Conservation (phyloP, 2,329 filamentous ascomycete species). For the Cryphonectria carpinicola region DNA sequence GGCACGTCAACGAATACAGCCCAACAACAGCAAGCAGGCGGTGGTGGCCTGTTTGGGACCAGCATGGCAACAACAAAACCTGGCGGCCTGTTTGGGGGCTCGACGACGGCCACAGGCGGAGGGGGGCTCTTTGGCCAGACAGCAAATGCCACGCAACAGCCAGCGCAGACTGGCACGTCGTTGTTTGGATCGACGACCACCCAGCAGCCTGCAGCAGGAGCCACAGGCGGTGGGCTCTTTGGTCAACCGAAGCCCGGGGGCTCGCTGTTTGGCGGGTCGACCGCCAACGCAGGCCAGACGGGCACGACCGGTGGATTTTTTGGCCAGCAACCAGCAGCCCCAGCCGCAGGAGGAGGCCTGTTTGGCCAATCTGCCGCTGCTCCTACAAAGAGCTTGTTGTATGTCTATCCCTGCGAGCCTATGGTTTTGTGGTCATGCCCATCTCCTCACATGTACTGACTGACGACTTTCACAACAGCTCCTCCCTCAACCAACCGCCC, state of each 20-base stretch:
- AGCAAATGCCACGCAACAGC: constrained; percentile 22
- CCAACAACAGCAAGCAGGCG: constrained; percentile 28
- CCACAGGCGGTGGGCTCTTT: constrained; percentile 30
- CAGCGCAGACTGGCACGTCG: constrained; percentile 35
- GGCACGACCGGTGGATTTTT: constrained; percentile 40
- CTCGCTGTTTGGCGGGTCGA: constrained; percentile 28
- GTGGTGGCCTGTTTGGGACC: constrained; percentile 22
- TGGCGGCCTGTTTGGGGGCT: constrained; percentile 30
- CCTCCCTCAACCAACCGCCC: constrained; percentile 30
- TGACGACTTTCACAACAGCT: neutral
- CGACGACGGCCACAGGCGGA: constrained; percentile 30
- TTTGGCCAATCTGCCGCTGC: constrained; percentile 30
- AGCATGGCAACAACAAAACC: constrained; percentile 32
- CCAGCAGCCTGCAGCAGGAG: constrained; percentile 30
- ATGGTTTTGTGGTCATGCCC: neutral
- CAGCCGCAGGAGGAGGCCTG: constrained; percentile 24
- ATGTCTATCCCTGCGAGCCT: constrained; percentile 17
- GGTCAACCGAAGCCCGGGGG: constrained; percentile 35
- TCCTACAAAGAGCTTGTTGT: constrained; percentile 35
- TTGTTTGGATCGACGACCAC: constrained; percentile 39
- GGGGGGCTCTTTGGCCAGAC: constrained; percentile 26
- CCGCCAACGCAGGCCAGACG: constrained; percentile 37
- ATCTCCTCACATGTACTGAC: constrained; percentile 11
- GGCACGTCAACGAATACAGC: constrained; percentile 33
- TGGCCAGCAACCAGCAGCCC: constrained; percentile 32